phyloP scores from a whole-genome alignment of 208 protist species.

The Angomonas ambiguus region DNA sequence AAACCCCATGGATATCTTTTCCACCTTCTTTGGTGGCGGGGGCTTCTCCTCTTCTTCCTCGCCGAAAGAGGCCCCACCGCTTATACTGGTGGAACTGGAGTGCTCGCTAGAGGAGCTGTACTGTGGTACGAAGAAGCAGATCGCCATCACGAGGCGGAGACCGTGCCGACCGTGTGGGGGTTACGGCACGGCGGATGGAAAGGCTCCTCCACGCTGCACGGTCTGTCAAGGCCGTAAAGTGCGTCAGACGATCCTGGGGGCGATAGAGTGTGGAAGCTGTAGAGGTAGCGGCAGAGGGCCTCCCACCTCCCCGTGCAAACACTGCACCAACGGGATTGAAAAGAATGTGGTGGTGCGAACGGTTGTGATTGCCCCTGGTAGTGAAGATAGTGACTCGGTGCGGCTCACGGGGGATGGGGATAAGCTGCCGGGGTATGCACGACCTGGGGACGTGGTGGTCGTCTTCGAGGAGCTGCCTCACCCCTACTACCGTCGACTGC shows the following conservation, averaged over 20 bases:
- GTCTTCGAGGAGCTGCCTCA: constrained; percentile 94
- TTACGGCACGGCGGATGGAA: constrained; percentile 44
- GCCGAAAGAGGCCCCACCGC: constrained; percentile 71
- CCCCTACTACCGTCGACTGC: constrained; percentile 86
- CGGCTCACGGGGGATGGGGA: constrained; percentile 93
- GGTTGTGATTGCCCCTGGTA: constrained; percentile 93
- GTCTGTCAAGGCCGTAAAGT: constrained; percentile 68
- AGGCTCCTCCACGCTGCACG: constrained; percentile 49
- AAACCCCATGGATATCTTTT: constrained; percentile 84
- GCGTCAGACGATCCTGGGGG: constrained; percentile 18
- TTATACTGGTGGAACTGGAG: constrained; percentile 86
- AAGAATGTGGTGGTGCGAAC: constrained; percentile 90
- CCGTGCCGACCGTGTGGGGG: constrained; percentile 45
- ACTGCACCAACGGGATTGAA: constrained; percentile 79
- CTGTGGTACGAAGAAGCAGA: constrained; percentile 92
- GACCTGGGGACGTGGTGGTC: constrained; percentile 96
- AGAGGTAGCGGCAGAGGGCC: constrained; percentile 78
- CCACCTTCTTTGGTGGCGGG: constrained; percentile 66
- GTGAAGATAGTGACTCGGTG: constrained; percentile 92
- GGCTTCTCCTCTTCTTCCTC: constrained; percentile 41
- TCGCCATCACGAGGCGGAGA: constrained; percentile 75
- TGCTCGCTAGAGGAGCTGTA: constrained; percentile 96
- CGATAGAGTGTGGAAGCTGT: constrained; percentile 34
- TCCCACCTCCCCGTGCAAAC: constrained; percentile 8
- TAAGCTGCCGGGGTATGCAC: constrained; percentile 73